Evolutionary conservation across 331 rosid genomes (phyloP).

Genomic region (Acacia concinna): DNA sequence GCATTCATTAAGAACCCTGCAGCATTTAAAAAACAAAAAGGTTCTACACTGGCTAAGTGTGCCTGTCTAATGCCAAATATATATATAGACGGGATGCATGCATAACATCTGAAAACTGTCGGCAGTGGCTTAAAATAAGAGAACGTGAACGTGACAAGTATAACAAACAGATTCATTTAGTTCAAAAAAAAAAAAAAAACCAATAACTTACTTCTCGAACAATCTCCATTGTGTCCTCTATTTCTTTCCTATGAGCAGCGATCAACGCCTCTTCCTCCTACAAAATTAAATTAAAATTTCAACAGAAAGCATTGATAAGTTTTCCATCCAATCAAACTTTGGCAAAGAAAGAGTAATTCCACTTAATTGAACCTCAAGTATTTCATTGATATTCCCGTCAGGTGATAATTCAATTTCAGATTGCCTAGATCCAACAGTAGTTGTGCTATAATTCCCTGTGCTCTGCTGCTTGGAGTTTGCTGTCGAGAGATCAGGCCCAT

Average conservation of each 20-base stretch:
- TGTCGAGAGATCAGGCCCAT: conserved; percentile 51
- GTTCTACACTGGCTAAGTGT: not conserved
- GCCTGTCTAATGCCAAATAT: not conserved
- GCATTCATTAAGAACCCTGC: not conserved
- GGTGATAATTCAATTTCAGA: conserved; percentile 52
- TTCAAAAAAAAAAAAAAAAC: not conserved
- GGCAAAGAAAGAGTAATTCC: conserved; percentile 8
- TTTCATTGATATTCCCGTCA: conserved; percentile 77
- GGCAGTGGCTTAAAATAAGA: not conserved
- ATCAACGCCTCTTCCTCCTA: conserved; percentile 98
- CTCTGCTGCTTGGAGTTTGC: conserved; percentile 58
- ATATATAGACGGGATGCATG: not conserved
- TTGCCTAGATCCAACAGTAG: conserved; percentile 51
- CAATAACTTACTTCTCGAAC: conserved; percentile 90
- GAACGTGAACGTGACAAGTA: not conserved
- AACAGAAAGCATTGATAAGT: conserved; percentile 23
- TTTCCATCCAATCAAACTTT: conserved; percentile 12
- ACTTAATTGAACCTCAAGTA: conserved; percentile 71
- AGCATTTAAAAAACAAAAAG: not conserved
- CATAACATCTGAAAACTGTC: not conserved
- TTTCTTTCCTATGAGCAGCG: conserved; percentile 96
- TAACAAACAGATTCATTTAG: not conserved
- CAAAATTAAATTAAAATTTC: conserved; percentile 23
- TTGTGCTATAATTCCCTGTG: conserved; percentile 43
- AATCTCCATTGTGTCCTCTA: conserved; percentile 99